Conservation (phyloP, 192 early-diverging fungal species). For the Entomortierella chlamydospora region DNA sequence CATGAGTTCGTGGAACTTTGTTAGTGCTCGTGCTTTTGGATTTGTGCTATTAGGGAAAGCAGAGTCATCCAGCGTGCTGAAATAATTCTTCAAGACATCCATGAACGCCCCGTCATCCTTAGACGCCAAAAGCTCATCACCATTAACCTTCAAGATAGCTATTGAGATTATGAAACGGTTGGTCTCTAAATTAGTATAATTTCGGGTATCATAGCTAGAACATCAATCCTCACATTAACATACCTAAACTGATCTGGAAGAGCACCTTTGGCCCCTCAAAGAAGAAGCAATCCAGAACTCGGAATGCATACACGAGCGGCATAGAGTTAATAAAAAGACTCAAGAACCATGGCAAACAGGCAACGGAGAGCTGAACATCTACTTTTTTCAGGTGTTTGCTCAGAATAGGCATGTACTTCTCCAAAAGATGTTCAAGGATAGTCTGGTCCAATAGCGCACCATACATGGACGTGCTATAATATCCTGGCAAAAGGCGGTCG, state of each 20-base stretch:
- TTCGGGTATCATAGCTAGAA: too few species aligned
- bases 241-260: constrained; percentile 87
- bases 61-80: constrained; percentile 81
- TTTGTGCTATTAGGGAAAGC: constrained; percentile 70
- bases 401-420: constrained; percentile 92
- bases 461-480: constrained; percentile 98
- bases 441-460: constrained; percentile 96
- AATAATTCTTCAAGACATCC: constrained; percentile 89
- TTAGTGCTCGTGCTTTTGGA: constrained; percentile 67
- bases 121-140: constrained; percentile 72
- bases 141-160: constrained; percentile 96
- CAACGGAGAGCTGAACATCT: constrained; percentile 96
- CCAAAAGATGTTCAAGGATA: constrained; percentile 91
- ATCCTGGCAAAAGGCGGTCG: constrained; percentile 92
- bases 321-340: constrained; percentile 97
- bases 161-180: constrained; percentile 6
- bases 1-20: constrained; percentile 93
- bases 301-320: constrained; percentile 87
- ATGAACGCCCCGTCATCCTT: constrained; percentile 84
- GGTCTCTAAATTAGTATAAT: too few species aligned
- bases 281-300: constrained; percentile 97
- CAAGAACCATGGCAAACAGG: constrained; percentile 98
- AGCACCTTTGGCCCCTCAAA: constrained; percentile 97
- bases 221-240: too few species aligned
- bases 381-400: constrained; percentile 83